Evolutionary conservation across 2,329 filamentous ascomycete species (phyloP), one percentile per base, ranked within the genome.

Genomic region (Neoascochyta sp.): DNA sequence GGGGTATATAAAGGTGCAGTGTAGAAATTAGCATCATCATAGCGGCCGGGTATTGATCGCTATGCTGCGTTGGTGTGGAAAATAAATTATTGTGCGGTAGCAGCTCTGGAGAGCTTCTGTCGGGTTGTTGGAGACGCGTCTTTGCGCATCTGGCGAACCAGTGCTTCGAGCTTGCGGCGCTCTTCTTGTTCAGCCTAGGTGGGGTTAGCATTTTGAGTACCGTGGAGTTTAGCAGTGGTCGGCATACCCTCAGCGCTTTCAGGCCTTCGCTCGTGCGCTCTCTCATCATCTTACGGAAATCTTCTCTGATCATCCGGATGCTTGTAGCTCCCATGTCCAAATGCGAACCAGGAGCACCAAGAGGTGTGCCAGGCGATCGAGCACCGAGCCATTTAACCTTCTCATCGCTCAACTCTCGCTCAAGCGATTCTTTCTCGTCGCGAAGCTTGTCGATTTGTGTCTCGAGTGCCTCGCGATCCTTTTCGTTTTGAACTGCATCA

Each of bases 201-300:
- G 17, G 3, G 21, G 23, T 38, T 19, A 38, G 30, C 13, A 8
- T n/a, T n/a, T n/a, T n/a, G n/a, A n/a, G n/a, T n/a, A n/a, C n/a
- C n/a, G n/a, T n/a, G 18, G 18, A 20, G 10, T 10, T 7, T 20
- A 20, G 18, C 7, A 20, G 9, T 20, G 18, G 4, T 19, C 4
- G 26, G 67, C 76, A 65, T 61, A 85, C 81, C 67, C 76, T 78
- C 34, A 86, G 54, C 37, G 73, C 67, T 63, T 74, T 81, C 50
- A 78, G 66, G 39, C 75, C 80, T 58, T 86, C 82, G 1, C 72
- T 69, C 39, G 81, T 75, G 26, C 78, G 78, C 52, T 86, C 81
- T 42, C 80, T 73, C 81, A 86, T 85, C 81, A 86, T 86, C 67
- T 82, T 85, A 68, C 83, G 84, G 57, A 86, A 86, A 57, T 86